A percentile compares a stretch with the other conserved stretches of the same genome.
phyloP scores from a whole-genome alignment of 1,139 yeast species.

The Kurtzmaniella quercitrusa region DNA sequence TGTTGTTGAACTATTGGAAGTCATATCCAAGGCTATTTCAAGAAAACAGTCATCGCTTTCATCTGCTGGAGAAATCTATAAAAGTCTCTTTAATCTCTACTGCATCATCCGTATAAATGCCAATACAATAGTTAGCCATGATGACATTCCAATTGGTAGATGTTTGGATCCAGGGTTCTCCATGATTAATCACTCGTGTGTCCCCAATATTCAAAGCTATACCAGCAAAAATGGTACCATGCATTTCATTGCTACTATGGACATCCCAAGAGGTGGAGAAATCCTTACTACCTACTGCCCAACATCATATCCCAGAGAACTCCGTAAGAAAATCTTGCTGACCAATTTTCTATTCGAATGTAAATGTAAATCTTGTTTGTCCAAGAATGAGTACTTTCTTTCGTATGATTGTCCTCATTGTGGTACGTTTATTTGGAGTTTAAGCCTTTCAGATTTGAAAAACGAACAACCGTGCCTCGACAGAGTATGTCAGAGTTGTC shows the following conservation, averaged over 20 bases:
- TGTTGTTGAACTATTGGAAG: conserved; percentile 3
- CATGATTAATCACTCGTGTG: conserved; percentile 27
- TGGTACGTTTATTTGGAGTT: conserved; percentile 7
- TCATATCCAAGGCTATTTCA: conserved; percentile 1
- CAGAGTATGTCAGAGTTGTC: background rate
- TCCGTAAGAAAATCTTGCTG: conserved; percentile 16
- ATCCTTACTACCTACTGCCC: conserved; percentile 26
- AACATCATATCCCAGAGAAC: conserved; percentile 17
- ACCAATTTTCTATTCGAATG: conserved; percentile 28
- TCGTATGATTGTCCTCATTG: conserved; percentile 18
- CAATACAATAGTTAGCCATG: conserved; percentile 17
- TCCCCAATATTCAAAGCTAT: conserved; percentile 23
- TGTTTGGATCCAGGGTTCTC: conserved; percentile 33
- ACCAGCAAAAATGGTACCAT: conserved; percentile 13
- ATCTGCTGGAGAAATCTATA: background rate
- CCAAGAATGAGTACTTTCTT: conserved; percentile 17
- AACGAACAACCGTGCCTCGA: background rate
- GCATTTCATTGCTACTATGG: conserved; percentile 16
- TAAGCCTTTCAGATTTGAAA: conserved; percentile 5
- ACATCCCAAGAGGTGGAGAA: conserved; percentile 20
- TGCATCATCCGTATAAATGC: conserved; percentile 21
- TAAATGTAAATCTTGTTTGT: conserved; percentile 24
- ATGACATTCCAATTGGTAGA: conserved; percentile 23
- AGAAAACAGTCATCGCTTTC: background rate
- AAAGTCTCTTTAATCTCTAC: conserved; percentile 1